Base-by-base conservation (phyloP, 805 yeast species). In the Ogataea henricii region DNA sequence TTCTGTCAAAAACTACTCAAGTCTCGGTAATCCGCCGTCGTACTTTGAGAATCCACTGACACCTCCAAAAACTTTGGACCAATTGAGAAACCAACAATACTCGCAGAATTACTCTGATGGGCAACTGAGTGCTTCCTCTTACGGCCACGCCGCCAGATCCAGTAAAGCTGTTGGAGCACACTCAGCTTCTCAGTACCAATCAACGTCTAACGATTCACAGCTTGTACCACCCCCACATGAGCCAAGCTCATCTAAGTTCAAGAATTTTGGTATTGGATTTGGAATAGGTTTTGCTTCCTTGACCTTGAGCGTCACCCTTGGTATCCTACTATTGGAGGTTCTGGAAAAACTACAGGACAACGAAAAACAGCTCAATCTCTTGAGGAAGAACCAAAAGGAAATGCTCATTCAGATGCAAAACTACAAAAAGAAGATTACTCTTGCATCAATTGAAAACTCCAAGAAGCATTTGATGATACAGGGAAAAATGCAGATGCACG, bases 401-500 rank as follows among this genome's bases (percentile, higher is more conserved):
- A 51, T 72, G 46, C 79, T 81, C 56, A 70, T 73, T 36, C 78
- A 77, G 54, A 75, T 74, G 59, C 71, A 76, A 40, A 73, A 71
- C 23, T 77, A 76, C 38, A 69, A 78, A 48, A 78, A 77, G 65
- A 76, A 77, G 58, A 68, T 77, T 43, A 84, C 80, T 43, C 54
- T 76, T 10, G 79, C 77, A 53, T 66, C 76, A n/a, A 56, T 79
- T 23, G 74, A 78, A 51, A 84, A 80, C 52, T 66, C 85, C 14
- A 71, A 72, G 45, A 73, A 70, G 10, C 68, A 67, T n/a, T 70
- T 64, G 57, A 74, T 63, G 64, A 70, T 72, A 51, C 84, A 70
- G 59, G 76, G 71, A 69, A 82, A 79, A 64, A 79, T 84, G 85
- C 73, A 78, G 4, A 67, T 84, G 60, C 92, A 85, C 58, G 74